Evolutionary conservation across 106 monocot genomes (phyloP).

Genomic region (Platanthera guangdongensis): DNA sequence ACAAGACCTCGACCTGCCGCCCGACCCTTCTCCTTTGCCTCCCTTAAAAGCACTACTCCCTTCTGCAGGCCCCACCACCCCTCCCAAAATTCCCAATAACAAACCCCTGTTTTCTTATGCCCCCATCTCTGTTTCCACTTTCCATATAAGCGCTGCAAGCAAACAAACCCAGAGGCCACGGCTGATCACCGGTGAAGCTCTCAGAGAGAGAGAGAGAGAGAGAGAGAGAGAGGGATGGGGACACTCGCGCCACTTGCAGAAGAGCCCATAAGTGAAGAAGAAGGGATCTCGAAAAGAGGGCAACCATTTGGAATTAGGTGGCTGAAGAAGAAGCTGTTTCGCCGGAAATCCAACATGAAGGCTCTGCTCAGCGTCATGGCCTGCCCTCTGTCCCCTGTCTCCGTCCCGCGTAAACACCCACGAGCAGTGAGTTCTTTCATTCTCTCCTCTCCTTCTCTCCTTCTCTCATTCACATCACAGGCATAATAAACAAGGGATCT

Average conservation of each 20-base stretch:
- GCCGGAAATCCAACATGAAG: constrained; percentile 39
- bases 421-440: constrained; percentile 7
- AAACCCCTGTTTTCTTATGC: neutral
- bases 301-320: constrained; percentile 26
- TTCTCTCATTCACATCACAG: neutral
- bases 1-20: constrained; percentile 6
- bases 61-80: neutral
- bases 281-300: constrained; percentile 18
- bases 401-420: constrained; percentile 19
- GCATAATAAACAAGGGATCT: neutral
- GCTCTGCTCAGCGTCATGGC: constrained; percentile 71
- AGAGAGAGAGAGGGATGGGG: constrained; percentile 17
- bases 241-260: constrained; percentile 60
- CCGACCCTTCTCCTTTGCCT: constrained; percentile 37
- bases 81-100: neutral
- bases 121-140: neutral
- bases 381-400: constrained; percentile 82
- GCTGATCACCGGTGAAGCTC: neutral
- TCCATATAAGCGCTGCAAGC: neutral
- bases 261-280: constrained; percentile 43
- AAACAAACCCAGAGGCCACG: neutral
- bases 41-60: constrained; percentile 44
- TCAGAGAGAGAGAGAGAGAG: neutral
- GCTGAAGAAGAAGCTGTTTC: constrained; percentile 39
- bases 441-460: neutral